phyloP scores from a whole-genome alignment of 2,329 filamentous ascomycete genomes.

The Hymenoscyphus linearis region DNA sequence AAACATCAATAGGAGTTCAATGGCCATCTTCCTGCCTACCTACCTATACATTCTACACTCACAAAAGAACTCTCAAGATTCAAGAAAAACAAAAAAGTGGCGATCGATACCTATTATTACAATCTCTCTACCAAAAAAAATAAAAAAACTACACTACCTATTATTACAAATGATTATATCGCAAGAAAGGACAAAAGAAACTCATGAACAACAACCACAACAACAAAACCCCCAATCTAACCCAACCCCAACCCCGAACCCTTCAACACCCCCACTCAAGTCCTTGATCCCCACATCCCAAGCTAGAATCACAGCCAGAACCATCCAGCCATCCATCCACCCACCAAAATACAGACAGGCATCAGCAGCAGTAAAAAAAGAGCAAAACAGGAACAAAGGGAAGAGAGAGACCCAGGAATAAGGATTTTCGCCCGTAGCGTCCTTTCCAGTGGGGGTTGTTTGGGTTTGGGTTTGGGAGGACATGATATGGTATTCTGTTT shows the following conservation, averaged over 20 bases:
- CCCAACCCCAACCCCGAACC: too few species aligned
- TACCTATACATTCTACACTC: too few species aligned
- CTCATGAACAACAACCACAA: neutral
- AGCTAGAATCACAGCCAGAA: neutral
- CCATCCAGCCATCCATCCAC: neutral
- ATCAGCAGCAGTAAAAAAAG: too few species aligned
- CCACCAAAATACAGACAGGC: neutral
- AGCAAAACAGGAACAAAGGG: too few species aligned
- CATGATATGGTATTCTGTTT: too few species aligned
- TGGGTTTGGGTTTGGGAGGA: neutral
- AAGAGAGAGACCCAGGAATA: too few species aligned
- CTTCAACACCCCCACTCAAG: neutral
- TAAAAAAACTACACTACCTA: neutral
- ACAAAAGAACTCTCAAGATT: too few species aligned
- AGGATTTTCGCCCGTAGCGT: neutral
- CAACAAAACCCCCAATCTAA: neutral
- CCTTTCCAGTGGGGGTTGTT: neutral
- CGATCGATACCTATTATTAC: constrained; percentile 6
- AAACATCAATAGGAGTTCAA: too few species aligned
- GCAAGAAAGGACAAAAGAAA: constrained; percentile 6
- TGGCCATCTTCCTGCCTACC: too few species aligned
- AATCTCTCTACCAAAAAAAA: constrained; percentile 8
- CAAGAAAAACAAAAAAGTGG: neutral
- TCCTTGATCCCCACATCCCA: neutral
- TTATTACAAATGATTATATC: constrained; percentile 4